A percentile compares a stretch with the other conserved stretches of the same genome.
phyloP scores from a whole-genome alignment of 305 asterid species.

The Fraxinus velutina region DNA sequence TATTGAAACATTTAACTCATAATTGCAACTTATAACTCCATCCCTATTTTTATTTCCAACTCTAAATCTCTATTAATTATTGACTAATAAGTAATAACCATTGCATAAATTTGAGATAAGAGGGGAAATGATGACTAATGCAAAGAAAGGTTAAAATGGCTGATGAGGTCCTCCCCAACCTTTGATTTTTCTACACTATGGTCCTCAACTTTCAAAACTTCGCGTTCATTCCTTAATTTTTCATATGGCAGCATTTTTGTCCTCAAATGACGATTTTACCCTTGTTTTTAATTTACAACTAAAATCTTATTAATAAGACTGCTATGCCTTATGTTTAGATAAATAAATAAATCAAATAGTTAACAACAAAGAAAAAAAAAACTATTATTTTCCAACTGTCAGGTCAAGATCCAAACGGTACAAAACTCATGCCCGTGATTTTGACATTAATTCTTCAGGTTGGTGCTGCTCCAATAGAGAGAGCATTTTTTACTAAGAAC shows the following conservation, averaged over 20 bases:
- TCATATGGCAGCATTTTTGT: background rate
- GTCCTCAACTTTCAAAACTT: background rate
- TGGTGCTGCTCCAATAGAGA: background rate
- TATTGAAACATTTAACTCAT: background rate
- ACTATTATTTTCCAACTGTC: background rate
- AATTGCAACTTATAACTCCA: background rate
- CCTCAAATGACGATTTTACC: background rate
- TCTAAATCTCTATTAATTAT: background rate
- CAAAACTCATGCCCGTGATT: background rate
- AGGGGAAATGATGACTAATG: background rate
- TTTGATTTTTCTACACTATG: background rate
- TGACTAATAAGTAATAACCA: background rate
- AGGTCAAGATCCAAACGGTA: background rate
- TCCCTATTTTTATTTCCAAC: background rate
- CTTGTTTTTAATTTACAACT: background rate
- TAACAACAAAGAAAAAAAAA: background rate
- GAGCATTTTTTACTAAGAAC: background rate
- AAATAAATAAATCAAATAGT: no score
- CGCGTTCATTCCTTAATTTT: background rate
- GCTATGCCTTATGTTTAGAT: background rate
- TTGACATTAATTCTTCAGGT: background rate
- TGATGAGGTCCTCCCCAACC: background rate
- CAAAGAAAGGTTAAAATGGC: background rate
- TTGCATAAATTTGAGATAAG: background rate
- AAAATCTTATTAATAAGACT: background rate